Base-by-base conservation (phyloP, 2,329 filamentous ascomycete genomes). In the Biscogniauxia marginata region DNA sequence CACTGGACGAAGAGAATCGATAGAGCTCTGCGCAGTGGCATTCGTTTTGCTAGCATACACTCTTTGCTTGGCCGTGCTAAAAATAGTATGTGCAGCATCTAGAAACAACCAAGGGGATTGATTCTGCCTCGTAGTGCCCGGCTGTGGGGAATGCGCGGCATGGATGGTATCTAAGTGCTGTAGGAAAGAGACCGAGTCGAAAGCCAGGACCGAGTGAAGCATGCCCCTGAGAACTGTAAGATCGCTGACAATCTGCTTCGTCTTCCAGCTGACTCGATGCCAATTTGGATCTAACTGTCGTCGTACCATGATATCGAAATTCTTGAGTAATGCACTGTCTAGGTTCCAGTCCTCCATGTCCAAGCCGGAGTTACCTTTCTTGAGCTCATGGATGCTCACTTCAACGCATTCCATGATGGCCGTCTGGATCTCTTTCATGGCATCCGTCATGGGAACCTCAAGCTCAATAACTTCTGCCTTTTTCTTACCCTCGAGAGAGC, bases 301-400 rank as follows among this genome's bases (percentile, higher is more conserved):
- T 59, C 93, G 84, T 50, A 99, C 86, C 54, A 93, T 88, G 58
- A 90, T 79, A 71, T 98, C 95, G 71, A 99, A 99, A 67, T 92
- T 96, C 68, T 89, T 90, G 63, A 97, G 89, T 58, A 98, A 76
- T 34, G 93, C 93, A 68, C 90, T 97, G 72, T 98, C 93, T 18
- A 96, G 79, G 50, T 91, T 97, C 93, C 93, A 98, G 68, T 97
- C 93, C 57, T 96, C 93, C 86, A 98, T 93, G 65, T 98, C 93
- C 6, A 99, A 78, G 2, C 92, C 93, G 1, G 86, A 83, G 68
- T 97, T 98, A 18, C 86, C 84, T 75, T 96, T 98, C 71, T 93
- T 96, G 46, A 99, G 81, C 74, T 99, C 95, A 54, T 90, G 86
- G 63, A 99, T 95, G 70, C 92, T 96, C 64, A 91, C 88, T 73